Percentiles rank a stretch among this genome's conserved stretches.
These are phyloP conservation scores for Arthrobotrys sinensis DNA, from an alignment of 2,329 filamentous ascomycete genomes.

Conservation along the genomic window DNA sequence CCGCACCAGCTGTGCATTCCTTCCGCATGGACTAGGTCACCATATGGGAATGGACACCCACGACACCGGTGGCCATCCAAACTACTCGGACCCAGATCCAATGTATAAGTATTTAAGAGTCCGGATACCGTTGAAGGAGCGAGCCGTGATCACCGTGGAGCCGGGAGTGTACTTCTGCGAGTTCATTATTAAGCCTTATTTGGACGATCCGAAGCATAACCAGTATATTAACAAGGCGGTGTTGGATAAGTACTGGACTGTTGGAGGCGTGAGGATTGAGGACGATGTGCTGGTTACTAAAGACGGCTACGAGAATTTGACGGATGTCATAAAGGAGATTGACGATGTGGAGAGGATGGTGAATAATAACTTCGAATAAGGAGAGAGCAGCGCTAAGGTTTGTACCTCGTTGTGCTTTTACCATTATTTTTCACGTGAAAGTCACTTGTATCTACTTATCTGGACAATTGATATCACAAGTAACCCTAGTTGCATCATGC, in stretches of 20 bases:
- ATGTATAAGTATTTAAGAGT: conserved; percentile 91
- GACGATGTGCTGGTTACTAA: conserved; percentile 71
- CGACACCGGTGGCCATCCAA: conserved; percentile 82
- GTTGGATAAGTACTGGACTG: conserved; percentile 84
- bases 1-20: conserved; percentile 88
- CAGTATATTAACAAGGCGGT: conserved; percentile 83
- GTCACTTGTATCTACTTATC: conserved; percentile 24
- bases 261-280: conserved; percentile 77
- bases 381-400: not conserved
- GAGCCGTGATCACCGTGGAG: conserved; percentile 92
- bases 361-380: conserved; percentile 34
- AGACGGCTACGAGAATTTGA: conserved; percentile 80
- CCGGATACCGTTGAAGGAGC: conserved; percentile 80
- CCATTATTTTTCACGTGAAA: conserved; percentile 22
- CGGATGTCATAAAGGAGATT: conserved; percentile 79
- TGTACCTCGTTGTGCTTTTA: not conserved
- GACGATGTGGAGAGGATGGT: conserved; percentile 75
- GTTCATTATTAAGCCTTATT: conserved; percentile 87
- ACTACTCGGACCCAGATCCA: conserved; percentile 82
- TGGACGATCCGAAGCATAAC: conserved; percentile 79
- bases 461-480: conserved; percentile 8
- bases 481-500: conserved; percentile 21
- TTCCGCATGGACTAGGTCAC: conserved; percentile 91
- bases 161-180: conserved; percentile 93
- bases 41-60: conserved; percentile 85